Evolutionary conservation across 495 filamentous ascomycete genomes (phyloP).

Genomic region (Lasiosphaeria miniovina): DNA sequence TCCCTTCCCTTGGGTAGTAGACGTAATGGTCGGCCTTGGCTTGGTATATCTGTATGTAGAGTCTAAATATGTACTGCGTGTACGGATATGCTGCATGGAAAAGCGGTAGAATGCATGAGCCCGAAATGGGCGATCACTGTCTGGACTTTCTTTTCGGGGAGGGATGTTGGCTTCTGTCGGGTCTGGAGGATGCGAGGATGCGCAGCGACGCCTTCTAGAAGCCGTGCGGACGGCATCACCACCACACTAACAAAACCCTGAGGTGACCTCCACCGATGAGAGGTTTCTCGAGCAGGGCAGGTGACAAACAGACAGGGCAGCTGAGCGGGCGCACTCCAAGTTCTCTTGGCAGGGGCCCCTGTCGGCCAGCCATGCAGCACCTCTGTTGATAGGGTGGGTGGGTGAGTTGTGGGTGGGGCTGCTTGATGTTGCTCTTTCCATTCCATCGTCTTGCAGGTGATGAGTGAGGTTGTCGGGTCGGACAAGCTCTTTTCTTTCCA

Average conservation of each 20-base stretch:
- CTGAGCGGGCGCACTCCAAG: not conserved
- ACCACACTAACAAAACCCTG: no score
- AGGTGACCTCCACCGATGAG: no score
- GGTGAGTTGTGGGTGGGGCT: constrained; percentile 6
- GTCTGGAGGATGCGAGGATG: not conserved
- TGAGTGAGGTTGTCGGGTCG: no score
- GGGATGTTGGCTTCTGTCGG: not conserved
- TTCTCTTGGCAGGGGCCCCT: constrained; percentile 2
- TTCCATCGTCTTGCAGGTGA: not conserved
- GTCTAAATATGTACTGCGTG: no score
- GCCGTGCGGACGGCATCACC: not conserved
- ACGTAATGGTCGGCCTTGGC: no score
- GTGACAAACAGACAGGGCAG: no score
- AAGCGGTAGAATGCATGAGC: not conserved
- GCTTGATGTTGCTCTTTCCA: constrained; percentile 15
- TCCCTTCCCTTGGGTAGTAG: no score
- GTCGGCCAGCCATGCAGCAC: not conserved
- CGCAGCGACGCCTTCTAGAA: not conserved
- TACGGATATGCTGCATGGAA: not conserved
- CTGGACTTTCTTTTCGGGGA: not conserved
- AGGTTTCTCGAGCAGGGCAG: no score
- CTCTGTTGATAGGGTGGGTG: constrained; percentile 3
- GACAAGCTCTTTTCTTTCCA: no score
- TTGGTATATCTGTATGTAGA: no score
- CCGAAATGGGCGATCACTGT: not conserved